Base-by-base conservation (phyloP, 192 early-diverging fungal genomes). In the Funneliformis mosseae region DNA sequence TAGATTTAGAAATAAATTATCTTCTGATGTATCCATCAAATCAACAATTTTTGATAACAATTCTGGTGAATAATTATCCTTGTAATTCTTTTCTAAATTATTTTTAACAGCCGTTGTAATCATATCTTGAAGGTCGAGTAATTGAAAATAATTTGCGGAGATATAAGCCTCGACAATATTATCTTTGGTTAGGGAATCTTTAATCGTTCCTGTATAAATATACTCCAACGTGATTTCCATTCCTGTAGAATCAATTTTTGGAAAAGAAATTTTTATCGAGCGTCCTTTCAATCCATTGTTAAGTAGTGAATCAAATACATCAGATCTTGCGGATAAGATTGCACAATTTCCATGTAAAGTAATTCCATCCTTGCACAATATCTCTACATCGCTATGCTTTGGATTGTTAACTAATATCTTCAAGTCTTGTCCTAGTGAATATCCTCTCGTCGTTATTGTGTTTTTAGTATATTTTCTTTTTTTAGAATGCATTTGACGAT, bases 221-320 rank as follows among this genome's bases (percentile, higher is more conserved):
- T 48, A 74, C 23, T 74, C 73, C 8, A 74, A 23, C 9, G 55
- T n/a, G 9, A 74, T 11, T 74, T 74, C 33, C 73, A 74, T 74
- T 11, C 43, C 73, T 0, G 48, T 23, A 28, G 73, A n/a, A 11
- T 46, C 48, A 14, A 74, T 28, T 7, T 74, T 45, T 27, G 46
- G 46, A 10, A 74, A 59, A 27, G 43, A 46, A 9, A 74, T 74
- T 74, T 74, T 6, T 8, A 0, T 46, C 3, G 3, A 33, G 3
- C 33, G 33, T 5, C 10, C 45, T 46, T 46, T 46, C 4, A 46
- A 10, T 46, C 45, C 33, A 33, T 2, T 33, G 33, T 33, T 2
- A 33, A 33, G 33, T 33, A 3, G 3, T 33, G 33, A 33, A 46
- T 46, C 8, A 11, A 46, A 46, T 46, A 46, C 45, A 3, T 46